These are phyloP conservation scores for Boletales sp. DNA, from an alignment of 768 basidiomycete species.

Conservation along the genomic window DNA sequence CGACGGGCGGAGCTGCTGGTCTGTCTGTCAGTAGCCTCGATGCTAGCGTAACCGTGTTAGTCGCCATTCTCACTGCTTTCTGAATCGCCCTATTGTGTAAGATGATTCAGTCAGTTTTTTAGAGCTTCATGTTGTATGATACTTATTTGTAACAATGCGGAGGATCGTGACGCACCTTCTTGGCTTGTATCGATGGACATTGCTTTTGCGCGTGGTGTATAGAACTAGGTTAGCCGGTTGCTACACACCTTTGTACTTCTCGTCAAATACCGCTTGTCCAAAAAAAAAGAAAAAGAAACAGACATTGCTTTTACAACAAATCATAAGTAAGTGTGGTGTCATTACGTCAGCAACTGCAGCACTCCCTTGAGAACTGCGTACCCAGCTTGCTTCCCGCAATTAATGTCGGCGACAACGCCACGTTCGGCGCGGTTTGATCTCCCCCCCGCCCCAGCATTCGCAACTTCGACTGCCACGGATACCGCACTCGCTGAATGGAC, in stretches of 20 bases:
- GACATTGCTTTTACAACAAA: neutral
- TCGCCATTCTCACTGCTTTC: conserved; percentile 35
- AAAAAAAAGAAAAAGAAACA: too few species aligned
- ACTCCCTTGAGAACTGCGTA: too few species aligned
- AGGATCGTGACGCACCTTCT: neutral
- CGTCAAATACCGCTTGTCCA: neutral
- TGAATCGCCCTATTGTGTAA: conserved; percentile 31
- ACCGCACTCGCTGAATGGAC: conserved; percentile 78
- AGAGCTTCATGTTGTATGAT: neutral
- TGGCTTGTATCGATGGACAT: too few species aligned
- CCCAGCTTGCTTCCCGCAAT: neutral
- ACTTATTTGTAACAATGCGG: neutral
- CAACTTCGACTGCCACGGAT: conserved; percentile 39
- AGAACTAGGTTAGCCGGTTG: too few species aligned
- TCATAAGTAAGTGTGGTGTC: neutral
- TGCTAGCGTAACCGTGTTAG: conserved; percentile 26
- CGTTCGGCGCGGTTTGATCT: conserved; percentile 35
- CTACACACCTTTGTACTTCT: too few species aligned
- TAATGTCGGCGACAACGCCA: conserved; percentile 29
- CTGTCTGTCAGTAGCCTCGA: conserved; percentile 21
- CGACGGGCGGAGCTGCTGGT: conserved; percentile 17
- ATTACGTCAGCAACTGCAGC: conserved; percentile 20
- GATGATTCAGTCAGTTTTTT: neutral
- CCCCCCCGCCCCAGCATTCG: conserved; percentile 29
- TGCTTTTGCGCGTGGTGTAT: too few species aligned